Evolutionary conservation across 306 rosid genomes (phyloP), one percentile per base, ranked within the genome.

Genomic region (Glycine tomentella): DNA sequence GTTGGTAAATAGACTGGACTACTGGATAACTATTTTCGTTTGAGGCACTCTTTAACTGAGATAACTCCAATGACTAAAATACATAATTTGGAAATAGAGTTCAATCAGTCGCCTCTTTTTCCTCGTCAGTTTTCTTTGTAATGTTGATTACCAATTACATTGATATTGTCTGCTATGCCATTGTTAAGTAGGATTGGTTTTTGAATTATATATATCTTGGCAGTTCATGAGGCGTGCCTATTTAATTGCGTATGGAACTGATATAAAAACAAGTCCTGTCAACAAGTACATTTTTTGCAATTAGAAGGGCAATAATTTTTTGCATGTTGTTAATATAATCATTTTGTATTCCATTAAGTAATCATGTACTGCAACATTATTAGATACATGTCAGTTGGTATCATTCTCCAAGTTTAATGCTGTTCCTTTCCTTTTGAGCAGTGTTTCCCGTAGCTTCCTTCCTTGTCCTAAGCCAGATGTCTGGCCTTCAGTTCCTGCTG

Each of bases 161-260:
- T n/a, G n/a, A n/a, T n/a, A n/a, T n/a, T n/a, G n/a, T n/a, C n/a
- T 57, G 61, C 20, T 40, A 48, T 76, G 62, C 73, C 63, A 9
- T 62, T 67, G 63, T 72, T 76, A 64, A 80, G 14, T 50, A 50
- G 62, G 48, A 73, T 31, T 77, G 73, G 71, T 80, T 80, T 55
- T 63, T 83, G 74, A 68, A 72, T 78, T 81, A 53, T 87, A 77
- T 79, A 56, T 77, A 48, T 88, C 85, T 84, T 92, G 86, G 87
- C 96, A 95, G 99, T 95, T 92, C 87, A 87, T 95, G 98, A 95
- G 99, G 91, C 90, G 93, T 75, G 97, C 99, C n/a, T 94, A 95
- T 85, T 85, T 95, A 84, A 87, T 93, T 87, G 99, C 97, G 71
- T 91, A 88, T 87, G 99, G 98, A 59, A 71, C 87, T 67, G 90